phyloP scores from a whole-genome alignment of 306 rosid genomes.

The Pyrus betulifolia region DNA sequence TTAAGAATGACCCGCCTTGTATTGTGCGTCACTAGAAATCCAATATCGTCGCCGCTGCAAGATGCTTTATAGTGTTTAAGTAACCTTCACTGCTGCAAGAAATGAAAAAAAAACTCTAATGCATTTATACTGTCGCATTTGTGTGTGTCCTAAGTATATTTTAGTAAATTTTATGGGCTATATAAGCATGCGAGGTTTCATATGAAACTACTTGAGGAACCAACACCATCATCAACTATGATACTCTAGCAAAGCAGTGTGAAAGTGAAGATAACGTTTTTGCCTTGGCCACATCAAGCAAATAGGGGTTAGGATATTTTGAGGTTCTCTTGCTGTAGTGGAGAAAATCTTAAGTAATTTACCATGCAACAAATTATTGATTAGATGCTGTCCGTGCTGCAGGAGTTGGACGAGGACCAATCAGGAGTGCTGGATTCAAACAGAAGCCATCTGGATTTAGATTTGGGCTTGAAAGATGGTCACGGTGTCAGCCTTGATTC shows the following conservation, averaged over 20 bases:
- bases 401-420: not conserved
- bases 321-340: not conserved
- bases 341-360: not conserved
- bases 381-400: not conserved
- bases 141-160: not conserved
- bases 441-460: constrained; percentile 37
- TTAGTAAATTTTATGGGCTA: not conserved
- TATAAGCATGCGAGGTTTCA: not conserved
- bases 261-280: not conserved
- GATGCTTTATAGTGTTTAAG: not conserved
- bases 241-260: not conserved
- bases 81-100: not conserved
- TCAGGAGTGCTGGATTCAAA: constrained; percentile 35
- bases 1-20: not conserved
- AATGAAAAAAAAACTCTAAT: not conserved
- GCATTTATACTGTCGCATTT: not conserved
- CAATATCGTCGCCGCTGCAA: not conserved
- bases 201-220: not conserved
- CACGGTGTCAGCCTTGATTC: constrained; percentile 11
- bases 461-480: constrained; percentile 34
- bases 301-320: not conserved
- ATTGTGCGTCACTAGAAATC: not conserved
- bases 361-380: not conserved
- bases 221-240: not conserved
- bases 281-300: not conserved